Evolutionary conservation across 306 rosid species (phyloP), one percentile per base, ranked within the genome.

Genomic region (Urtica urens): DNA sequence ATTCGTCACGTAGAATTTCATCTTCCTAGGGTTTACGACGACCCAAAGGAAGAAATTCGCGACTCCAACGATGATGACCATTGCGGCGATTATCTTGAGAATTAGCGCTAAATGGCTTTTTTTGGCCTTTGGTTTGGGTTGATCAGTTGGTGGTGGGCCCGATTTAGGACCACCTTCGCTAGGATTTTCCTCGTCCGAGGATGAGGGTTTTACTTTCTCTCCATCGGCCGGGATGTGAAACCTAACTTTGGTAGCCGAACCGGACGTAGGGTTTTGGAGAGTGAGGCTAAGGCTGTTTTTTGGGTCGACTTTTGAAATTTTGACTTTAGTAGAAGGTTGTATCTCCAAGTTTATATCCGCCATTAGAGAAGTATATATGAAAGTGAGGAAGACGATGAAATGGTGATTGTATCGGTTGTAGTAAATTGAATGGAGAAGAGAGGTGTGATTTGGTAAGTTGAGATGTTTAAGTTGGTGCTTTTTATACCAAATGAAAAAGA

Each of bases 1-100:
- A 8, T 54, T 53, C 10, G 56, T 58, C 25, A 64, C 67, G 23
- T 64, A 27, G 21, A 70, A 59, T 27, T 54, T 55, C 23, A 70
- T 10, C 58, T 34, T 29, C 8, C 26, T 26, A 13, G 71, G 71
- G 14, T 65, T 35, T 30, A 63, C 28, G 18, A 64, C 16, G 33
- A 53, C 50, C 58, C 66, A 65, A 28, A 70, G 53, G 57, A 70
- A 25, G 41, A 70, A 28, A 0, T 41, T 15, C 22, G 35, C 49
- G 26, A 70, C 34, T 16, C 62, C 67, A 2, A 64, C 3, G 15
- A 54, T 26, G 49, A 63, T 53, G 7, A 43, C 37, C 3, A 68
- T 3, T 33, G 57, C 39, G 6, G 59, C 13, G 6, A 57, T 7
- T 28, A 63, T 16, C 41, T 53, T 44, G 26, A 58, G 16, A 20